Conservation (phyloP, 106 monocot genomes). For the Allium sativum region DNA sequence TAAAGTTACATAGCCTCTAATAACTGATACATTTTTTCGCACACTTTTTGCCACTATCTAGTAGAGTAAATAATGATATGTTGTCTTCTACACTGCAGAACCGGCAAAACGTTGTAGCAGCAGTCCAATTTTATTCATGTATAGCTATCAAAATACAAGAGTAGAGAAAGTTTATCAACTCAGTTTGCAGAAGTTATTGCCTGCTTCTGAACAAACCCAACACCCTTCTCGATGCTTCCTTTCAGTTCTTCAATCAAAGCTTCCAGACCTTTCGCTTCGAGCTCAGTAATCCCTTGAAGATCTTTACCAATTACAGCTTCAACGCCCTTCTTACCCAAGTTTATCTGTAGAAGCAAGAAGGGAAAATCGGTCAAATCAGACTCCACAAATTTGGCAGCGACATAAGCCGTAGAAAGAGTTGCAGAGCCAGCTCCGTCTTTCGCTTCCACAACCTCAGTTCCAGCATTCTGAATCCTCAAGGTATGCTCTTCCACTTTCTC, state of each 20-base stretch:
- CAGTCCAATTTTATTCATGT: neutral
- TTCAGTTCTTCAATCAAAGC: slow-evolving; percentile 18
- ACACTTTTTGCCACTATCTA: neutral
- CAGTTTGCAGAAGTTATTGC: slow-evolving; percentile 6
- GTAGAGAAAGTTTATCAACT: neutral
- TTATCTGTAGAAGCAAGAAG: slow-evolving; percentile 20
- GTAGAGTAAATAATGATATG: neutral
- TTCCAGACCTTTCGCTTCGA: slow-evolving; percentile 13
- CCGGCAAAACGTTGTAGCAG: neutral
- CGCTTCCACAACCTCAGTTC: slow-evolving; percentile 21
- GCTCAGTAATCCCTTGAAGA: slow-evolving; percentile 9
- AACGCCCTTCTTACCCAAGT: slow-evolving; percentile 17
- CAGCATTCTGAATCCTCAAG: slow-evolving; percentile 19
- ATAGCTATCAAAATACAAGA: neutral
- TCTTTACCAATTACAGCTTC: slow-evolving; percentile 11
- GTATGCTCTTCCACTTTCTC: slow-evolving; percentile 18
- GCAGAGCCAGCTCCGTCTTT: slow-evolving; percentile 20
- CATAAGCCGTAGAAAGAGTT: slow-evolving; percentile 25
- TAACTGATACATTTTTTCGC: too few species aligned
- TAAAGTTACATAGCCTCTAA: too few species aligned
- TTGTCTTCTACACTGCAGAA: slow-evolving; percentile 3
- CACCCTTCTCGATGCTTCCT: slow-evolving; percentile 24
- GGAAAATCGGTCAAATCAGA: slow-evolving; percentile 15
- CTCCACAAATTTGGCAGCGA: slow-evolving; percentile 22
- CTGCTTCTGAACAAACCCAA: slow-evolving; percentile 17